These are phyloP conservation scores for Isabelozyma gotoi DNA, from an alignment of 805 yeast species.

Conservation along the genomic window DNA sequence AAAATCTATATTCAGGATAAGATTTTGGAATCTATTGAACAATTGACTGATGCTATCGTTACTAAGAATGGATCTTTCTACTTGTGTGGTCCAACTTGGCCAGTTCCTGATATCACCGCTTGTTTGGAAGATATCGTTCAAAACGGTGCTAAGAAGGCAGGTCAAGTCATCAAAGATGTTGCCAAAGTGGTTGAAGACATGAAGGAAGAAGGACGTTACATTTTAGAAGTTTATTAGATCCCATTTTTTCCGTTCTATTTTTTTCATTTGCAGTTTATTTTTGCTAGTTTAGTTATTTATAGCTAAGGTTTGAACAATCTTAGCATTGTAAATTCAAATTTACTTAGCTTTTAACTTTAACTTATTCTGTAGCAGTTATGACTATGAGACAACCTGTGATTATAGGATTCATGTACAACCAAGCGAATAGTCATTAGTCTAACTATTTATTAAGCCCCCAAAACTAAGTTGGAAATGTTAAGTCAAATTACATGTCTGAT, in stretches of 20 bases:
- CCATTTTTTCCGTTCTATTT: too few relatives aligned
- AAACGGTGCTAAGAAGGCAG: slow-evolving; percentile 67
- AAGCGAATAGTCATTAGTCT: too few relatives aligned
- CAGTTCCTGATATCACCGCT: slow-evolving; percentile 92
- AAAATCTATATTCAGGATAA: slow-evolving; percentile 94
- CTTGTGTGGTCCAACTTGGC: slow-evolving; percentile 99
- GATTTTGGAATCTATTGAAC: slow-evolving; percentile 73
- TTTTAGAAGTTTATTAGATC: slow-evolving; percentile 85
- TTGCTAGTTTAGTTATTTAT: not conserved
- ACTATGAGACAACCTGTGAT: too few relatives aligned
- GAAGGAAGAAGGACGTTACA: slow-evolving; percentile 90
- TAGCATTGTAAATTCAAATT: too few relatives aligned
- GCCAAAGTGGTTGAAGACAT: slow-evolving; percentile 84
- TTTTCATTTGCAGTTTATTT: too few relatives aligned
- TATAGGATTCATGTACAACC: too few relatives aligned
- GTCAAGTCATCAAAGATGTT: slow-evolving; percentile 63
- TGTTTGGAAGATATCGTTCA: slow-evolving; percentile 80
- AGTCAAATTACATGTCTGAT: too few relatives aligned
- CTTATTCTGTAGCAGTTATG: too few relatives aligned
- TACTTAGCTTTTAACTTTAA: too few relatives aligned
- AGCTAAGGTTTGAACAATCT: too few relatives aligned
- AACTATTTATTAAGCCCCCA: too few relatives aligned
- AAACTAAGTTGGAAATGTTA: too few relatives aligned
- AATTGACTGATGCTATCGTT: slow-evolving; percentile 76
- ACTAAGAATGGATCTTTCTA: slow-evolving; percentile 84